Evolutionary conservation across 306 rosid genomes (phyloP).

Genomic region (Alnus glutinosa): DNA sequence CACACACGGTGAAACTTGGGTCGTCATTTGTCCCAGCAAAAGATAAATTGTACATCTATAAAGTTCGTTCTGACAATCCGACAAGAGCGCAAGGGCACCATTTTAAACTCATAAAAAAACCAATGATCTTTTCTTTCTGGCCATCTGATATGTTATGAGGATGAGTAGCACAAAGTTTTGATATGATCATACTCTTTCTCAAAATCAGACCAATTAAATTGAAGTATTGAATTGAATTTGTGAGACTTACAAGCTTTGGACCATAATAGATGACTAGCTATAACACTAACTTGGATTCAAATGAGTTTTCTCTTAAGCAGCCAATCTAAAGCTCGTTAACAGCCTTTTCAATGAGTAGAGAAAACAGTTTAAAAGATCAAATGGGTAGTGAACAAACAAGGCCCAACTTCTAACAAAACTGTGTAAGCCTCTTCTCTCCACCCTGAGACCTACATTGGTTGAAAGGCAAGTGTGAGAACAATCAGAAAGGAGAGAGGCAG

Average conservation of each 20-base stretch:
- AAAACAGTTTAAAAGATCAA: constrained; percentile 21
- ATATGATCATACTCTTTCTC: not conserved
- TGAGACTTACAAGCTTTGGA: constrained; percentile 34
- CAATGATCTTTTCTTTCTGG: no score
- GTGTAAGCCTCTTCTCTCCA: constrained; percentile 39
- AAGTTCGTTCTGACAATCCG: no score
- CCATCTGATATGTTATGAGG: no score
- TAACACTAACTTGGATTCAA: constrained; percentile 37
- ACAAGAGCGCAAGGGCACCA: no score
- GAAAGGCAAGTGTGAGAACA: constrained; percentile 29
- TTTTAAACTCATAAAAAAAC: no score
- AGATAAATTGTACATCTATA: no score
- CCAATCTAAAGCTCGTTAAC: constrained; percentile 34
- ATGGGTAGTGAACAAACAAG: constrained; percentile 34
- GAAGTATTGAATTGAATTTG: constrained; percentile 34
- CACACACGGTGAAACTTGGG: no score
- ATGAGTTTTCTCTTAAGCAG: constrained; percentile 16
- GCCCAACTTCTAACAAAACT: constrained; percentile 70
- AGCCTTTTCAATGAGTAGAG: constrained; percentile 31
- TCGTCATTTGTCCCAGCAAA: no score
- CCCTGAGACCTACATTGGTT: constrained; percentile 25
- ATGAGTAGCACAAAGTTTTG: no score
- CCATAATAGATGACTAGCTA: constrained; percentile 24
- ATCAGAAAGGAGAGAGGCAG: constrained; percentile 25
- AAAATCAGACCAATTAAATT: constrained; percentile 11